Evolutionary conservation across 2,329 filamentous ascomycete genomes (phyloP).

Genomic region (Cercospora canescens): DNA sequence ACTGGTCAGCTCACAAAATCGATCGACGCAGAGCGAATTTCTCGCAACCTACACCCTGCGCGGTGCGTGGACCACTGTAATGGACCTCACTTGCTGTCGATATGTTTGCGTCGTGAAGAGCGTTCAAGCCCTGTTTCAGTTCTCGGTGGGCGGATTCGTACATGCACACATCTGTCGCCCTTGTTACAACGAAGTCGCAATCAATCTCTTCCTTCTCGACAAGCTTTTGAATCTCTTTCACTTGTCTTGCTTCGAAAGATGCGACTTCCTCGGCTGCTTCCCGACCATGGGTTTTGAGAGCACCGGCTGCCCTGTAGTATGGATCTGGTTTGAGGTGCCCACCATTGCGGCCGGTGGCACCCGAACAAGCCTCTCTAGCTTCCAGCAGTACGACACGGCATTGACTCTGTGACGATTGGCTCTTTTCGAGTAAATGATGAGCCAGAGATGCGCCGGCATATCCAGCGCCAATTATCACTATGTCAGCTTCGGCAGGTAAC

Average conservation of each 20-base stretch:
- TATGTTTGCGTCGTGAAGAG: constrained; percentile 33
- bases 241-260: constrained; percentile 36
- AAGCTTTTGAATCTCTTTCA: constrained; percentile 38
- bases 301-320: constrained; percentile 31
- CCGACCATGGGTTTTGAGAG: constrained; percentile 30
- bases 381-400: constrained; percentile 29
- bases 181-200: constrained; percentile 47
- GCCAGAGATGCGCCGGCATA: constrained; percentile 28
- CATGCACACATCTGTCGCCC: constrained; percentile 44
- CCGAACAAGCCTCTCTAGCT: constrained; percentile 30
- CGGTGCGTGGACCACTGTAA: constrained; percentile 30
- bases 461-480: constrained; percentile 32
- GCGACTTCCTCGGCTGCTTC: constrained; percentile 35
- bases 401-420: not conserved
- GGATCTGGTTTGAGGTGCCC: constrained; percentile 40
- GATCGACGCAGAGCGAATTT: not conserved
- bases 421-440: constrained; percentile 28
- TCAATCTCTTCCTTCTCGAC: constrained; percentile 44
- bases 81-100: constrained; percentile 34
- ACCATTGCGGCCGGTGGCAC: constrained; percentile 33
- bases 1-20: not conserved
- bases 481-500: constrained; percentile 40
- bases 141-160: constrained; percentile 25
- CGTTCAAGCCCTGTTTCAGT: constrained; percentile 34
- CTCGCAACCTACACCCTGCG: constrained; percentile 30